These are phyloP conservation scores for Persicaria maculosa DNA, from an alignment of 148 eudicot species.

Conservation along the genomic window DNA sequence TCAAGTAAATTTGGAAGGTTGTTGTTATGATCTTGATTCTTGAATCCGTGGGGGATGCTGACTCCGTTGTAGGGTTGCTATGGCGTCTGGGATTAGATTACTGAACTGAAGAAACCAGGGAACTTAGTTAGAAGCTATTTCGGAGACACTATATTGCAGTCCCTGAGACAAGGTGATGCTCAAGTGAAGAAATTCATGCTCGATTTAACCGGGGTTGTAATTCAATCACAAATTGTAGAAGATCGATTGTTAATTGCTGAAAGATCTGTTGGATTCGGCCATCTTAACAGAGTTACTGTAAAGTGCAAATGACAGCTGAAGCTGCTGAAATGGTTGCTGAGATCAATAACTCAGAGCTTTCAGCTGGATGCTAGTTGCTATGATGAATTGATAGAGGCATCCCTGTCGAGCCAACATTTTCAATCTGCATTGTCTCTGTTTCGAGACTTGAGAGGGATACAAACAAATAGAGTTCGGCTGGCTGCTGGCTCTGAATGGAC, in stretches of 20 bases:
- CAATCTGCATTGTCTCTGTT: conserved; percentile 82
- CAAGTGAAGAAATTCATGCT: conserved; percentile 34
- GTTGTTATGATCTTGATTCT: conserved; percentile 58
- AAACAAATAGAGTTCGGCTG: conserved; percentile 10
- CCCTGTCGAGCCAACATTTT: conserved; percentile 90
- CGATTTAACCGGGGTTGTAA: conserved; percentile 51
- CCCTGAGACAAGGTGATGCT: conserved; percentile 35
- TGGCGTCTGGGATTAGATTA: conserved; percentile 51
- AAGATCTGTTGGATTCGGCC: conserved; percentile 66
- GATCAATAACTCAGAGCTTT: conserved; percentile 51
- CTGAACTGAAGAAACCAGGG: conserved; percentile 63
- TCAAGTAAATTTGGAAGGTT: conserved; percentile 76
- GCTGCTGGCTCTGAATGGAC: no score
- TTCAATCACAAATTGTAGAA: conserved; percentile 63
- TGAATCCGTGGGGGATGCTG: conserved; percentile 61
- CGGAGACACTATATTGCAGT: conserved; percentile 31
- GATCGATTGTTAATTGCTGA: conserved; percentile 29
- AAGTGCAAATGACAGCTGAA: conserved; percentile 79
- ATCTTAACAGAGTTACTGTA: conserved; percentile 75
- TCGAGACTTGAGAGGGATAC: conserved; percentile 74
- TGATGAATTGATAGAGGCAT: conserved; percentile 71
- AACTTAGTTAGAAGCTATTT: conserved; percentile 40
- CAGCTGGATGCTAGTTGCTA: conserved; percentile 51
- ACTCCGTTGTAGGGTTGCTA: conserved; percentile 66
- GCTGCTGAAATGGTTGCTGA: conserved; percentile 79